These are phyloP conservation scores for Metschnikowia reukaufii DNA, from an alignment of 805 yeast genomes.

Conservation along the genomic window DNA sequence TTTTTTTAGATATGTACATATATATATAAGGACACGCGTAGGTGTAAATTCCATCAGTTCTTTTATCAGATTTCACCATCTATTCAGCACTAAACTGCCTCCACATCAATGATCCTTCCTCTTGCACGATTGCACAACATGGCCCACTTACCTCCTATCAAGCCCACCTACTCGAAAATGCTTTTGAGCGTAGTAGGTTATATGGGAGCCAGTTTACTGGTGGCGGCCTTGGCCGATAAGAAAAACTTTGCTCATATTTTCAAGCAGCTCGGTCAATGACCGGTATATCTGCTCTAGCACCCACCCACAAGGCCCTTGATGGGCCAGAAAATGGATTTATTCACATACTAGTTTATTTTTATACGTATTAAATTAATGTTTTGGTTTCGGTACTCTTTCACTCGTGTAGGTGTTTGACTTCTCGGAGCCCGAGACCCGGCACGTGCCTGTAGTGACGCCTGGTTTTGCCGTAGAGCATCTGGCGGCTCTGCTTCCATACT, in stretches of 20 bases:
- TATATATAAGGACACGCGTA: background rate
- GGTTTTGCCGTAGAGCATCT: slow-evolving; percentile 30
- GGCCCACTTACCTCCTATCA: slow-evolving; percentile 13
- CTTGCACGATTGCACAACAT: slow-evolving; percentile 9
- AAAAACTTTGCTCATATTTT: slow-evolving; percentile 30
- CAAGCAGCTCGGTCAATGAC: slow-evolving; percentile 30
- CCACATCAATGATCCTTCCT: slow-evolving; percentile 9
- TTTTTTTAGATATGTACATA: background rate
- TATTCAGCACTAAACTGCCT: no score
- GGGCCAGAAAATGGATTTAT: background rate
- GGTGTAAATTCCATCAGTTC: no score
- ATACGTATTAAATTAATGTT: slow-evolving; percentile 1
- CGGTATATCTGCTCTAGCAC: background rate
- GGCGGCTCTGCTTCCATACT: slow-evolving; percentile 42
- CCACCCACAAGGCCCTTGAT: background rate
- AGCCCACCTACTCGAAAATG: slow-evolving; percentile 19
- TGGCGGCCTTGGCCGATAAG: slow-evolving; percentile 33
- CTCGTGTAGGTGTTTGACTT: slow-evolving; percentile 18
- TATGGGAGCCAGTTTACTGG: slow-evolving; percentile 27
- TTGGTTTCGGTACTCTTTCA: background rate
- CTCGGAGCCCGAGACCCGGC: slow-evolving; percentile 23
- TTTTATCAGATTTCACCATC: no score
- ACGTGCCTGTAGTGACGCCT: slow-evolving; percentile 20
- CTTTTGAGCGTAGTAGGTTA: slow-evolving; percentile 25
- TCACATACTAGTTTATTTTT: background rate